Percentiles rank a stretch among this genome's conserved stretches.
Evolutionary conservation across 441 rosid species (phyloP).

Genomic region (California macrophylla): DNA sequence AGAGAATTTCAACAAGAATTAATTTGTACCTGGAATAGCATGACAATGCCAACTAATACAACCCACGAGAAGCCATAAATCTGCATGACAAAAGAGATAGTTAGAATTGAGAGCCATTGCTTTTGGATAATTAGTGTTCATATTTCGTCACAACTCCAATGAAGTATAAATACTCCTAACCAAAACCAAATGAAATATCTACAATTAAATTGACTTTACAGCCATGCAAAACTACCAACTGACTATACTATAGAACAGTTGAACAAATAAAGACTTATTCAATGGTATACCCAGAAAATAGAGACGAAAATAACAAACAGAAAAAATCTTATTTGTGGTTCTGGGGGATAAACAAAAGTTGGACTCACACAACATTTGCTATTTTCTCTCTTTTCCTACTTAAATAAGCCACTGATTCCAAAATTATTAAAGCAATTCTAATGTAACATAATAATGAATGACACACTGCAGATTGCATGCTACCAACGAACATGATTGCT

Average conservation of each 20-base stretch:
- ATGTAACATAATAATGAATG: background rate
- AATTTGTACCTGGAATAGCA: slow-evolving; percentile 73
- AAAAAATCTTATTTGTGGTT: too few species aligned
- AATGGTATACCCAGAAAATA: background rate
- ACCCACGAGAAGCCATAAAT: slow-evolving; percentile 84
- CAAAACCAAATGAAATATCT: background rate
- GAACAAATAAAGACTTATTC: background rate
- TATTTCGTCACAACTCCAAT: too few species aligned
- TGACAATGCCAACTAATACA: slow-evolving; percentile 51
- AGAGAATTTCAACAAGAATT: background rate
- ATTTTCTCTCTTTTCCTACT: background rate
- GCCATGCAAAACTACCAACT: background rate
- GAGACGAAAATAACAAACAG: too few species aligned
- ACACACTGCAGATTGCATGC: background rate
- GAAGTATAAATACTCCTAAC: background rate
- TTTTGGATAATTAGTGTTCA: background rate
- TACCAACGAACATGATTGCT: background rate
- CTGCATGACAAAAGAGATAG: slow-evolving; percentile 29
- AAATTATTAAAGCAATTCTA: background rate
- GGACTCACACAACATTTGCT: background rate
- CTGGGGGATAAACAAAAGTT: background rate
- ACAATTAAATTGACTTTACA: background rate
- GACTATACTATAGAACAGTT: too few species aligned
- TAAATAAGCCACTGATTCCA: background rate
- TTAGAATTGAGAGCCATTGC: background rate